Base-by-base conservation (phyloP, 2,329 filamentous ascomycete species). In the Aspergillus pseudoviridinutans region DNA sequence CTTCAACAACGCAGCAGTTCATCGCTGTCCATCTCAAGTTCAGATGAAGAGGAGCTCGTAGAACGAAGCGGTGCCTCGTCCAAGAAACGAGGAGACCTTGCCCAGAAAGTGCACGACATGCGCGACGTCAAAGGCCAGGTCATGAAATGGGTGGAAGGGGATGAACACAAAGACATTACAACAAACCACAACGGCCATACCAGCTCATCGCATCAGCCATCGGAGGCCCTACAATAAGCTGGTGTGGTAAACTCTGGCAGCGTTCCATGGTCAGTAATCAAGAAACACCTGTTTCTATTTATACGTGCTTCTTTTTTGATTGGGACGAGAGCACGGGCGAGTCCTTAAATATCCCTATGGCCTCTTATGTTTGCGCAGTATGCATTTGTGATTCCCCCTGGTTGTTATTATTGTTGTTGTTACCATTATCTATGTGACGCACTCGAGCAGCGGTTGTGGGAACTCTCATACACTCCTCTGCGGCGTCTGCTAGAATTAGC, bases 11-110 rank as follows among this genome's bases (percentile, higher is more conserved):
- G 79, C 55, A 78, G 71, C 38, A 73, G 71, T 14, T 74, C 74
- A 64, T 80, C 65, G 71, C 74, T 67, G 69, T 86, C 70, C 28
- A 82, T 67, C 71, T 86, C 70, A 32, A 84, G 79, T 56, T 82
- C 78, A 9, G 85, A 87, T 50, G 81, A 84, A 57, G 82, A 85
- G 50, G 80, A 84, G 55, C 71, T 87, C 7, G 81, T 85, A 53
- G 75, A 73, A 54, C 71, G 67, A 35, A 68, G 60, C 53, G 70
- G 67, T 1, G 47, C 61, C 27, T 5, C 54, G 17, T 42, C 54
- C 12, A 68, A 68, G 44, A 63, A 65, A 28, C 64, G 71, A 24
- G 65, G 67, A 3, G 69, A 70, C n/a, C 55, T 71, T 41, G 56
- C 65, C 5, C 64, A 64, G 42, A 68, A 62, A 29, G 63, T 72